Conservation (phyloP, 306 rosid genomes). For the Delonix regia region DNA sequence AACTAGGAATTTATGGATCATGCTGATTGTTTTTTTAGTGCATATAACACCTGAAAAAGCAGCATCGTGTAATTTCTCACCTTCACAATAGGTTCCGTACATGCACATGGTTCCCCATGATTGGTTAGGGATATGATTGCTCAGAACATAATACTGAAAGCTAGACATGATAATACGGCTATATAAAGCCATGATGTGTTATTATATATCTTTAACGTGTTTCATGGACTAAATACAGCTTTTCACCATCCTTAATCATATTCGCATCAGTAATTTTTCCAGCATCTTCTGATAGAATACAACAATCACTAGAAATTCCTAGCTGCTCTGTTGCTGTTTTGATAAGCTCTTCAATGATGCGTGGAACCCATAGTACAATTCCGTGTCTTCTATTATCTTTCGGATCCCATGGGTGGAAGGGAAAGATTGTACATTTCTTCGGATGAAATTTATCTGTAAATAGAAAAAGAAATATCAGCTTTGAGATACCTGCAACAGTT, state of each 20-base stretch:
- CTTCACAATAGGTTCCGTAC: not conserved
- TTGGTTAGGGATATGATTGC: not conserved
- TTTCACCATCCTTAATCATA: conserved; percentile 77
- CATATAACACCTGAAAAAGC: not conserved
- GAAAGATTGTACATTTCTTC: conserved; percentile 84
- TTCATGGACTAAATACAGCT: conserved; percentile 63
- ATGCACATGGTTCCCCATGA: not conserved
- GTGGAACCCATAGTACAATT: conserved; percentile 79
- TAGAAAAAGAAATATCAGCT: not conserved
- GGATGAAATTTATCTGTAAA: conserved; percentile 66
- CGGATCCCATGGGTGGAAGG: conserved; percentile 87
- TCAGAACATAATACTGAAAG: not conserved
- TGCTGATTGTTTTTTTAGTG: not conserved
- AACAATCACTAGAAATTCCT: conserved; percentile 41
- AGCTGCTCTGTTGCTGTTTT: conserved; percentile 56
- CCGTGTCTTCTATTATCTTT: conserved; percentile 69
- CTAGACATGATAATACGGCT: not conserved
- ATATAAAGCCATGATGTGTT: conserved; percentile 11
- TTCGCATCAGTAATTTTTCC: conserved; percentile 78
- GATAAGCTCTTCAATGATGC: conserved; percentile 68
- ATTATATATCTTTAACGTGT: conserved; percentile 36
- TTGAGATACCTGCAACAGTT: not conserved
- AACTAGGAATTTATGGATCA: not conserved
- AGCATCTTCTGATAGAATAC: conserved; percentile 80
- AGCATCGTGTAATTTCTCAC: not conserved